A percentile compares a stretch with the other conserved stretches of the same genome.
Evolutionary conservation across 2,329 filamentous ascomycete genomes (phyloP).

Genomic region (Mycocentrospora acerina): DNA sequence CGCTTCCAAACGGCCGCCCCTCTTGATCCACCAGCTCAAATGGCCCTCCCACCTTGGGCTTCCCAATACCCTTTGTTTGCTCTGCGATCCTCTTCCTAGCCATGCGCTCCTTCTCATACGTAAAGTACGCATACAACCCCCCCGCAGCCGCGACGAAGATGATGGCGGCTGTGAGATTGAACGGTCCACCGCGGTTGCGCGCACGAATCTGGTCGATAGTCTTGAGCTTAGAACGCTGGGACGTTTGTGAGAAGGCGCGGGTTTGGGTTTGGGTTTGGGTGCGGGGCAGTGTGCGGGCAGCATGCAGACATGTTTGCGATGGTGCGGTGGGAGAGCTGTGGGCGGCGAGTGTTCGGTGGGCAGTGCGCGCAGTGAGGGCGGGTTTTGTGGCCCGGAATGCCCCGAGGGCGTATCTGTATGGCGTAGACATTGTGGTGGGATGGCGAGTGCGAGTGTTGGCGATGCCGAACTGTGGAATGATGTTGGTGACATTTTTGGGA

Average conservation of each 20-base stretch:
- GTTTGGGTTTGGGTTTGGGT: slow-evolving; percentile 35
- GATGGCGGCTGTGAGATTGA: slow-evolving; percentile 87
- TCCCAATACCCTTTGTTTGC: slow-evolving; percentile 87
- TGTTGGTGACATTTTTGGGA: slow-evolving; percentile 14
- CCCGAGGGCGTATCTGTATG: slow-evolving; percentile 26
- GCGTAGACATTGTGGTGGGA: slow-evolving; percentile 24
- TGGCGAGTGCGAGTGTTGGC: background rate
- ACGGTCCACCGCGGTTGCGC: slow-evolving; percentile 60
- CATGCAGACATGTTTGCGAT: slow-evolving; percentile 19
- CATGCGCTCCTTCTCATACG: slow-evolving; percentile 88
- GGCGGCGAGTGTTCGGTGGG: slow-evolving; percentile 31
- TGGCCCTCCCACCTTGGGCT: slow-evolving; percentile 86
- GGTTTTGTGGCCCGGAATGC: slow-evolving; percentile 16
- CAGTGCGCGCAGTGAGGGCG: slow-evolving; percentile 12
- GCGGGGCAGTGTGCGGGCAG: slow-evolving; percentile 32
- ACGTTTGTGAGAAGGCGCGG: slow-evolving; percentile 32
- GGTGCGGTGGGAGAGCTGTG: slow-evolving; percentile 14
- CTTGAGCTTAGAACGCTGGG: slow-evolving; percentile 32
- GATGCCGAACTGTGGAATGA: slow-evolving; percentile 9
- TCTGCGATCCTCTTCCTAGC: slow-evolving; percentile 86
- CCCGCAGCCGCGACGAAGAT: slow-evolving; percentile 80
- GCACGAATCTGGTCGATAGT: slow-evolving; percentile 40
- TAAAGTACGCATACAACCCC: slow-evolving; percentile 85
- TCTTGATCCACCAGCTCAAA: slow-evolving; percentile 83
- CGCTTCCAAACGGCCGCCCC: slow-evolving; percentile 73